phyloP scores from a whole-genome alignment of 164 flowering plant genomes.

The Platanus orientalis region DNA sequence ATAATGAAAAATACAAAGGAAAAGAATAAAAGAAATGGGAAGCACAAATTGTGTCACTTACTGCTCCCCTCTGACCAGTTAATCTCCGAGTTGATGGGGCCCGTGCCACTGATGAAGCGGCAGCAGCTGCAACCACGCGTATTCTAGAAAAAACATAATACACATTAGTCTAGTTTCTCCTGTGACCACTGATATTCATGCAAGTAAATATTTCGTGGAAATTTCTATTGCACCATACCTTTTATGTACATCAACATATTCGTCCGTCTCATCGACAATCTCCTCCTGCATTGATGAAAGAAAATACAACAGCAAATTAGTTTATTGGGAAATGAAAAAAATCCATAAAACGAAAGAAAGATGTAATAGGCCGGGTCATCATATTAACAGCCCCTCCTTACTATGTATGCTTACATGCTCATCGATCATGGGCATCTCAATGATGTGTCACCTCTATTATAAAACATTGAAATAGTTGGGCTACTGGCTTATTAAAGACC shows the following conservation, averaged over 20 bases:
- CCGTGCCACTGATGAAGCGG: slow-evolving; percentile 75
- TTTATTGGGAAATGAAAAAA: not conserved
- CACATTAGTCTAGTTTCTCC: not conserved
- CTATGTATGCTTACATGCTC: no score
- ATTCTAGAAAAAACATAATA: slow-evolving; percentile 39
- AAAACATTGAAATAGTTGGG: no score
- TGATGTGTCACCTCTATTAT: no score
- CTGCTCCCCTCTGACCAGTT: slow-evolving; percentile 41
- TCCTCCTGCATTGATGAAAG: slow-evolving; percentile 58
- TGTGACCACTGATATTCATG: not conserved
- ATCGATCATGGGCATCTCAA: no score
- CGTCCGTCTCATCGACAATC: slow-evolving; percentile 94
- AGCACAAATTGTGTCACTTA: slow-evolving; percentile 26
- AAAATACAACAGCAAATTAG: not conserved
- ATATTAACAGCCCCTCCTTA: no score
- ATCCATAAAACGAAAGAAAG: not conserved
- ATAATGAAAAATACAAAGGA: not conserved
- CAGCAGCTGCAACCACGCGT: slow-evolving; percentile 84
- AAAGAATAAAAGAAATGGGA: not conserved
- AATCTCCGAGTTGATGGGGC: slow-evolving; percentile 66
- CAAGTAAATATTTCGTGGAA: not conserved
- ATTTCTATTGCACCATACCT: slow-evolving; percentile 32
- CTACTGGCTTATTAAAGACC: no score
- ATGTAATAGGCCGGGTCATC: no score
- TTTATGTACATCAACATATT: slow-evolving; percentile 79